Evolutionary conservation across 2,329 filamentous ascomycete species (phyloP).

Genomic region (Penicillium frequentans): DNA sequence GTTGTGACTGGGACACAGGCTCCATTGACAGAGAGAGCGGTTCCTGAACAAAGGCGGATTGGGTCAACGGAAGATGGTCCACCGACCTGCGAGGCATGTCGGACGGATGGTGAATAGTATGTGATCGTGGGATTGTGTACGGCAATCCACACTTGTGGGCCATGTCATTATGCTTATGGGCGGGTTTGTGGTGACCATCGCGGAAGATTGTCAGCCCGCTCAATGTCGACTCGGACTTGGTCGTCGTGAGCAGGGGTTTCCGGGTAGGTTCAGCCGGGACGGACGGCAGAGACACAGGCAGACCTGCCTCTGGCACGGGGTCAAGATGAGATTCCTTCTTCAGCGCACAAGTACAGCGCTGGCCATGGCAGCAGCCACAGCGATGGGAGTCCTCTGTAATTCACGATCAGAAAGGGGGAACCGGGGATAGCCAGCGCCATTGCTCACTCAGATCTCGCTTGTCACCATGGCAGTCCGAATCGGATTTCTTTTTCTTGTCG

Average conservation of each 20-base stretch:
- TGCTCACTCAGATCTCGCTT: conserved; percentile 42
- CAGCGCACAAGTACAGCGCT: conserved; percentile 60
- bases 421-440: conserved; percentile 25
- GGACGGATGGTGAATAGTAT: conserved; percentile 49
- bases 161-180: conserved; percentile 64
- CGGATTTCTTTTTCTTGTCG: conserved; percentile 73
- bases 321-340: conserved; percentile 58
- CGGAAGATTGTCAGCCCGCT: conserved; percentile 54
- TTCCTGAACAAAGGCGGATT: conserved; percentile 33
- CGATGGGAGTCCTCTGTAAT: conserved; percentile 38
- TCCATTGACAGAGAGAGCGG: conserved; percentile 23
- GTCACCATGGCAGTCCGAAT: conserved; percentile 38
- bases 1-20: conserved; percentile 13
- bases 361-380: conserved; percentile 57
- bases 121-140: conserved; percentile 60
- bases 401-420: conserved; percentile 35
- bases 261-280: conserved; percentile 46
- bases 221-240: conserved; percentile 60
- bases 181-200: conserved; percentile 65
- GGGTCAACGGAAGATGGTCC: conserved; percentile 51
- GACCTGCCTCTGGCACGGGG: conserved; percentile 49
- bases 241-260: conserved; percentile 58
- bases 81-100: conserved; percentile 52
- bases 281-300: conserved; percentile 40
- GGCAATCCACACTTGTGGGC: conserved; percentile 63